A percentile compares a stretch with the other conserved stretches of the same genome.
phyloP scores from a whole-genome alignment of 1,284 basidiomycete genomes.

The Cerioporus squamosus region DNA sequence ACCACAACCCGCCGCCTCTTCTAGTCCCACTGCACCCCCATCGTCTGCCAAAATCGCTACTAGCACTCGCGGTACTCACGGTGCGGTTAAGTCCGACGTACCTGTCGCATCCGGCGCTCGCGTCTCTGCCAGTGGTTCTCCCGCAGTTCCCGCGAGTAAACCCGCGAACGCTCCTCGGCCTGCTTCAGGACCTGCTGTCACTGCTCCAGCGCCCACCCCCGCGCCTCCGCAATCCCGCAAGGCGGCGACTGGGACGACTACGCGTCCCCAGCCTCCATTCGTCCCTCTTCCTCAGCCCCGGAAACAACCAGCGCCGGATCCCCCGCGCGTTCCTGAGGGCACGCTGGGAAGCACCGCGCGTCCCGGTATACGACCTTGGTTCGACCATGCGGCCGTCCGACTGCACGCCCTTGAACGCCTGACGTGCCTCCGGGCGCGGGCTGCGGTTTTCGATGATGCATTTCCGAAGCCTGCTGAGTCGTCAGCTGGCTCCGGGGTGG shows the following conservation, averaged over 20 bases:
- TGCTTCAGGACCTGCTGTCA: no score
- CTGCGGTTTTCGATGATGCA: conserved; percentile 3
- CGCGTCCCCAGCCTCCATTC: background rate
- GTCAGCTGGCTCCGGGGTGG: background rate
- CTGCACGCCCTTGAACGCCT: conserved; percentile 11
- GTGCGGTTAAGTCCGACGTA: no score
- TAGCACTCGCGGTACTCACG: no score
- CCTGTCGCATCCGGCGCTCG: no score
- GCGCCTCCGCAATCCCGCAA: background rate
- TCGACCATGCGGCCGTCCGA: conserved; percentile 15
- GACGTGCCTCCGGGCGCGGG: background rate
- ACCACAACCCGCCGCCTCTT: no score
- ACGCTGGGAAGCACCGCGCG: conserved; percentile 19
- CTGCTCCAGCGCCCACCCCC: background rate
- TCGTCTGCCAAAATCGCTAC: no score
- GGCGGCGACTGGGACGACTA: background rate
- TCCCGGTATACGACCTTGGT: conserved; percentile 25
- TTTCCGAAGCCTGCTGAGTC: no score
- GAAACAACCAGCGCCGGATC: background rate
- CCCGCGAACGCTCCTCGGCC: no score
- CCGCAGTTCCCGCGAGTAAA: no score
- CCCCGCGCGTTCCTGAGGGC: conserved; percentile 22
- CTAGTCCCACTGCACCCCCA: no score
- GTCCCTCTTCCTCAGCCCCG: conserved; percentile 8
- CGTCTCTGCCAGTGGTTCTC: no score